phyloP scores from a whole-genome alignment of 768 basidiomycete species.

The Infundibulicybe gibba region DNA sequence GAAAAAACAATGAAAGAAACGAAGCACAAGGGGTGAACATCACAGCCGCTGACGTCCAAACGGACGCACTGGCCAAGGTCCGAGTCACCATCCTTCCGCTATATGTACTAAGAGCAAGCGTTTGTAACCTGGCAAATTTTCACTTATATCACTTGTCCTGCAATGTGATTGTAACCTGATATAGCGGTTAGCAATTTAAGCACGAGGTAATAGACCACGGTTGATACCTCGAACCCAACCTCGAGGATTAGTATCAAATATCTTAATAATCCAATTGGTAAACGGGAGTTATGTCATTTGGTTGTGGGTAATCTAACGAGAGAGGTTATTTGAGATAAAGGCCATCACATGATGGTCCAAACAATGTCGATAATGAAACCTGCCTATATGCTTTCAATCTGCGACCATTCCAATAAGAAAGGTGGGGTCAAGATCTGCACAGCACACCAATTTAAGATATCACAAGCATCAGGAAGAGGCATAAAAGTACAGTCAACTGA shows the following conservation, averaged over 20 bases:
- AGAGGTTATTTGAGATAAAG: slow-evolving; percentile 28
- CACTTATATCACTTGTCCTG: too few species aligned
- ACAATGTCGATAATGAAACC: slow-evolving; percentile 31
- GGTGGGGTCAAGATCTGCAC: slow-evolving; percentile 24
- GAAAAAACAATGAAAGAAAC: slow-evolving; percentile 43
- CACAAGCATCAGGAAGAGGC: slow-evolving; percentile 21
- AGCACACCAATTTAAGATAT: slow-evolving; percentile 23
- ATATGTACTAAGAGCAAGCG: slow-evolving; percentile 33
- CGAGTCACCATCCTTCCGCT: slow-evolving; percentile 40
- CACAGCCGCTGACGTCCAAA: slow-evolving; percentile 40
- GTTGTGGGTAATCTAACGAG: slow-evolving; percentile 29
- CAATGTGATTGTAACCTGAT: too few species aligned
- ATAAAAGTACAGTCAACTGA: slow-evolving; percentile 29
- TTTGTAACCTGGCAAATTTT: slow-evolving; percentile 1
- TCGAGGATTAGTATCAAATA: too few species aligned
- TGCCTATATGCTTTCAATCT: slow-evolving; percentile 31
- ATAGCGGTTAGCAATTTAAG: background rate
- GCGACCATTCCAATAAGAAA: slow-evolving; percentile 9
- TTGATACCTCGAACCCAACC: slow-evolving; percentile 16
- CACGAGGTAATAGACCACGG: slow-evolving; percentile 10
- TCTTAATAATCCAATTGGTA: too few species aligned
- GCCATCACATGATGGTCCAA: slow-evolving; percentile 18
- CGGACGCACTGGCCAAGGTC: slow-evolving; percentile 39
- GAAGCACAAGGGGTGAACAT: slow-evolving; percentile 33
- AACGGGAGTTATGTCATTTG: slow-evolving; percentile 20